Conservation (phyloP, 768 basidiomycete genomes). For the Russula earlei region DNA sequence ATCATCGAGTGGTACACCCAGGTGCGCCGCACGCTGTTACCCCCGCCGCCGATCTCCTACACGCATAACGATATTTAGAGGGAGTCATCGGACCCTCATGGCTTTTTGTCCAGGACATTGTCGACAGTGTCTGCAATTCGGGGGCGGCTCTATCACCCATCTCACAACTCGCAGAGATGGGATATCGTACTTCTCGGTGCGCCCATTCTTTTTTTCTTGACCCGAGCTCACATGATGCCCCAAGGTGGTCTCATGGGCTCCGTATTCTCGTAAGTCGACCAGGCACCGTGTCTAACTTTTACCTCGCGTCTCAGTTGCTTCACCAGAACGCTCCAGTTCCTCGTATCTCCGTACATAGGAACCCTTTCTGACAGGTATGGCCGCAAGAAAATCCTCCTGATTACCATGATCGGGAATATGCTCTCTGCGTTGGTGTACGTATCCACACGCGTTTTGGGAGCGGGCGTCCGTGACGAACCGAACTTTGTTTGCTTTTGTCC, state of each 20-base stretch:
- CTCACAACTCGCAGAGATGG: slow-evolving; percentile 67
- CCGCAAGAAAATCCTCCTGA: slow-evolving; percentile 69
- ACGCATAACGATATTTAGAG: slow-evolving; percentile 33
- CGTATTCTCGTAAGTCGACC: slow-evolving; percentile 67
- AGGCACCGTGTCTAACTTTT: background rate
- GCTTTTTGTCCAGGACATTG: slow-evolving; percentile 68
- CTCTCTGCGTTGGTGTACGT: slow-evolving; percentile 78
- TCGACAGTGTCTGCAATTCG: slow-evolving; percentile 56
- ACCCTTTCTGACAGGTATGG: slow-evolving; percentile 85
- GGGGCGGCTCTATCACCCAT: slow-evolving; percentile 50
- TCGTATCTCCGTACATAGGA: slow-evolving; percentile 77
- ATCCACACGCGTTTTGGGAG: background rate
- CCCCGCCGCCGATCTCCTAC: slow-evolving; percentile 3
- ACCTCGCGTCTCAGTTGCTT: background rate
- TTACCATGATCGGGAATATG: slow-evolving; percentile 90
- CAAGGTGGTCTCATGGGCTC: slow-evolving; percentile 87
- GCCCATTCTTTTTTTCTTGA: slow-evolving; percentile 13
- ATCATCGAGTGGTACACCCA: slow-evolving; percentile 87
- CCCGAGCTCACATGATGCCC: background rate
- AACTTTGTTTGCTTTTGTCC: background rate
- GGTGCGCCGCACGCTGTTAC: slow-evolving; percentile 30
- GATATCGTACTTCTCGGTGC: slow-evolving; percentile 87
- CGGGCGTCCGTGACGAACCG: background rate
- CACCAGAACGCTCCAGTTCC: slow-evolving; percentile 66
- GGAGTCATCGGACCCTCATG: slow-evolving; percentile 59